These are phyloP conservation scores for Stylosanthes scabra DNA, from an alignment of 331 rosid species.

Conservation along the genomic window DNA sequence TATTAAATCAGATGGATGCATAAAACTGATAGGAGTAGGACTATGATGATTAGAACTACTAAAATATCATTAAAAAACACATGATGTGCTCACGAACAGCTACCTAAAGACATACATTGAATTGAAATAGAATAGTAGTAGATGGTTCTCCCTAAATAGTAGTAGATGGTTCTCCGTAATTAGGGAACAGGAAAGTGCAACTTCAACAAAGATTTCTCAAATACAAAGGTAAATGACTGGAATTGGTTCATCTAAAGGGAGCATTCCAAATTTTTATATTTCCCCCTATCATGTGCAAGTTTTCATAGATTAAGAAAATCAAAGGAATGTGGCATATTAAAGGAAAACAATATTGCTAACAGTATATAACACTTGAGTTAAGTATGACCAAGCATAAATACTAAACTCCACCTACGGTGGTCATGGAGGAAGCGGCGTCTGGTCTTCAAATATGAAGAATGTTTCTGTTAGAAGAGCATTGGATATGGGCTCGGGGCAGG, in stretches of 20 bases:
- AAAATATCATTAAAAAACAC: not conserved
- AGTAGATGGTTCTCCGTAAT: not conserved
- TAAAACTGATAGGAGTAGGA: not conserved
- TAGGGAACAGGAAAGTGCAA: not conserved
- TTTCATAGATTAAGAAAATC: not conserved
- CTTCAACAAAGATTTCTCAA: constrained; percentile 1
- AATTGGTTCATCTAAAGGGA: constrained; percentile 4
- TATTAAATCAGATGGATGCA: not conserved
- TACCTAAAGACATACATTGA: not conserved
- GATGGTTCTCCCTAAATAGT: constrained; percentile 5
- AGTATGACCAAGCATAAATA: constrained; percentile 14
- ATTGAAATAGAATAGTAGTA: not conserved
- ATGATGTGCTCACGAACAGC: constrained; percentile 10
- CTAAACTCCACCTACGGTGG: no score
- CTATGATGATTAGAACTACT: not conserved
- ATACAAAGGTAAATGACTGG: not conserved
- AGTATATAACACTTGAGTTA: constrained; percentile 17
- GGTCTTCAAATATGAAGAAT: no score
- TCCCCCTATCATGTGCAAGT: not conserved
- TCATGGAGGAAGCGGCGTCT: no score
- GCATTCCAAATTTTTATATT: not conserved
- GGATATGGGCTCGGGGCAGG: no score
- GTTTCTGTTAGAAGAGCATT: no score
- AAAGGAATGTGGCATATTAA: not conserved
- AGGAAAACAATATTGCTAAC: not conserved